These are phyloP conservation scores for Aspergillus hiratsukae DNA, from an alignment of 2,329 filamentous ascomycete genomes.

Conservation along the genomic window DNA sequence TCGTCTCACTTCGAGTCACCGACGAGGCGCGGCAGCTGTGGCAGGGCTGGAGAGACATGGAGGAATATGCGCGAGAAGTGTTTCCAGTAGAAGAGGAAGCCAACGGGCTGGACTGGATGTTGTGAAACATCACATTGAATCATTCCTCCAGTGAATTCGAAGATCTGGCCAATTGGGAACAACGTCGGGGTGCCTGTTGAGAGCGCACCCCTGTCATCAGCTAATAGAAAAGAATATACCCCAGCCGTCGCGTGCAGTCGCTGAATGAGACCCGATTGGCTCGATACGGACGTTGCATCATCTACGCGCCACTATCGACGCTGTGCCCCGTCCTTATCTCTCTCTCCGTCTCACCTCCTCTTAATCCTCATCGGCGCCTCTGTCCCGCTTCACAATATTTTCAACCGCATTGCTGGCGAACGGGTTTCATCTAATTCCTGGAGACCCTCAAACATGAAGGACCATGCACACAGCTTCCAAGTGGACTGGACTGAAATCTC, in stretches of 20 bases:
- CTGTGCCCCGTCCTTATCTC: conserved; percentile 5
- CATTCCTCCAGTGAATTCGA: conserved; percentile 16
- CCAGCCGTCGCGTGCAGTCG: background rate
- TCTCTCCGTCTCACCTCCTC: background rate
- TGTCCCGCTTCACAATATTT: background rate
- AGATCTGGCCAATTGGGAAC: conserved; percentile 20
- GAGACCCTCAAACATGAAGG: conserved; percentile 14
- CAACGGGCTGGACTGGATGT: conserved; percentile 93
- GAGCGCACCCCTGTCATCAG: background rate
- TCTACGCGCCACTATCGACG: conserved; percentile 9
- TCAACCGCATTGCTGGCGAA: conserved; percentile 21
- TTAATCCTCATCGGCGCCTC: background rate
- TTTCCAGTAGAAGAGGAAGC: conserved; percentile 93
- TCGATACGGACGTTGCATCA: conserved; percentile 6
- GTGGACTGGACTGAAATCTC: background rate
- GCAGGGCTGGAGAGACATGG: conserved; percentile 84
- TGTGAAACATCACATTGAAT: conserved; percentile 21
- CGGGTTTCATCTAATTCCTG: conserved; percentile 15
- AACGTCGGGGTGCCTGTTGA: background rate
- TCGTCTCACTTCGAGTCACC: conserved; percentile 63
- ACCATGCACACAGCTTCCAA: background rate
- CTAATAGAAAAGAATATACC: background rate
- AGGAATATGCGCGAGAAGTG: conserved; percentile 91
- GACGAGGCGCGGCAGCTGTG: conserved; percentile 75
- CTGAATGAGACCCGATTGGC: conserved; percentile 3